Conservation (phyloP, 2,329 filamentous ascomycete genomes). For the Aspergillus pseudoterreus region DNA sequence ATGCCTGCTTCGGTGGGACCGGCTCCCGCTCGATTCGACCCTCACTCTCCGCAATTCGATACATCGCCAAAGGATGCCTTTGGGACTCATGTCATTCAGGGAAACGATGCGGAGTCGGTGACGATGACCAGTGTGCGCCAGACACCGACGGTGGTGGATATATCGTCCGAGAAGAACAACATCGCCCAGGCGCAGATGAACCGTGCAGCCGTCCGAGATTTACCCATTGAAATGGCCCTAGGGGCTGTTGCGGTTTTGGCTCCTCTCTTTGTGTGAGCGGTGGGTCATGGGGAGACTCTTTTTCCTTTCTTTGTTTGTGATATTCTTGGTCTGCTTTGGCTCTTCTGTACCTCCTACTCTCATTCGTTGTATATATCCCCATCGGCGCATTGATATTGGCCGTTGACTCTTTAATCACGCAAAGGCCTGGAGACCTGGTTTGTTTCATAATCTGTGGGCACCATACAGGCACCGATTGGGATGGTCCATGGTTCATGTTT, state of each 20-base stretch:
- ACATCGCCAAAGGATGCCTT: slow-evolving; percentile 10
- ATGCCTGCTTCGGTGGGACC: slow-evolving; percentile 8
- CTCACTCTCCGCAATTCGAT: slow-evolving; percentile 10
- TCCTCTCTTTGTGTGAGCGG: neutral
- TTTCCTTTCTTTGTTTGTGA: too few relatives aligned
- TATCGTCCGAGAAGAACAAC: neutral
- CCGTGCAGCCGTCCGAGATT: neutral
- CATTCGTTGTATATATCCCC: too few relatives aligned
- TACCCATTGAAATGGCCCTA: neutral
- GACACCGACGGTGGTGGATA: neutral
- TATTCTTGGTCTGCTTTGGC: too few relatives aligned
- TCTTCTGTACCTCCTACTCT: too few relatives aligned
- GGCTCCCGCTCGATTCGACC: slow-evolving; percentile 1
- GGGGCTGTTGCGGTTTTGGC: neutral
- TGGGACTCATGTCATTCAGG: slow-evolving; percentile 9
- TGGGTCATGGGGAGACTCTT: too few relatives aligned
- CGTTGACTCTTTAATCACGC: too few relatives aligned
- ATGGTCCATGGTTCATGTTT: neutral
- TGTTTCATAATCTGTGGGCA: too few relatives aligned
- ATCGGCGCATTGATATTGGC: too few relatives aligned
- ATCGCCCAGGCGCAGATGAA: neutral
- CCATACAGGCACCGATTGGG: too few relatives aligned
- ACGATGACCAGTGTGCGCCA: slow-evolving; percentile 7
- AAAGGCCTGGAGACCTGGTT: too few relatives aligned
- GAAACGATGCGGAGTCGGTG: slow-evolving; percentile 18